Base-by-base conservation (phyloP, 805 yeast genomes). In the Sugiyamaella valdiviana region DNA sequence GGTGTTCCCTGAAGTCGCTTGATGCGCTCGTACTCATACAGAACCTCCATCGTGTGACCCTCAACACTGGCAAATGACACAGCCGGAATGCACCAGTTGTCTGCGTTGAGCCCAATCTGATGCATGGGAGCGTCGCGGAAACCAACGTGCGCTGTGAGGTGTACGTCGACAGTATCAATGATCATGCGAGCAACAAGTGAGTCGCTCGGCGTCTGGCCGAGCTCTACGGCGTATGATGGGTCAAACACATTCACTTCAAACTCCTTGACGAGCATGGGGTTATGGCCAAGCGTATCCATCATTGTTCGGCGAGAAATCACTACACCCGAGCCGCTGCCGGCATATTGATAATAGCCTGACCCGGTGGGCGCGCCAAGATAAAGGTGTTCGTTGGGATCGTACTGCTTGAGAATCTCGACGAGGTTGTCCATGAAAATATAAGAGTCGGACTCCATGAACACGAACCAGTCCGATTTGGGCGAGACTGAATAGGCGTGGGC, bases 241-340 rank as follows among this genome's bases (percentile, higher is more conserved):
- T 26, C 32, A 26, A 36, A 29, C 2, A 68, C 54, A 9, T 26
- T 39, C 2, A 50, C 50, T 6, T 60, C 63, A 22, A 52, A 61
- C 36, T 52, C 45, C 10, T 51, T 56, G 22, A 44, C 47, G 22
- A 48, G 32, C 39, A 46, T 26, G 39, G 59, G 43, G n/a, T 51
- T 46, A 1, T 37, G 42, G 12, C 58, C 64, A 39, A 64, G 57
- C 19, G 62, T 53, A 16, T 40, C 41, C 15, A 55, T 52, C 57
- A 66, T 54, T 4, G 69, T 62, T 2, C 61, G 64, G 2, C 57
- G 54, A 6, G 69, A 63, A 16, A 67, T 46, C 1, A 64, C 59
- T 3, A 66, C 63, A 6, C 70, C 72, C 1, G 66, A 54, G 5
- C 71, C 72, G n/a, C 72, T 72, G 48, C 68, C 70, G 12, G 69